Base-by-base conservation (phyloP, 1,139 yeast genomes). In the Candida sojae region DNA sequence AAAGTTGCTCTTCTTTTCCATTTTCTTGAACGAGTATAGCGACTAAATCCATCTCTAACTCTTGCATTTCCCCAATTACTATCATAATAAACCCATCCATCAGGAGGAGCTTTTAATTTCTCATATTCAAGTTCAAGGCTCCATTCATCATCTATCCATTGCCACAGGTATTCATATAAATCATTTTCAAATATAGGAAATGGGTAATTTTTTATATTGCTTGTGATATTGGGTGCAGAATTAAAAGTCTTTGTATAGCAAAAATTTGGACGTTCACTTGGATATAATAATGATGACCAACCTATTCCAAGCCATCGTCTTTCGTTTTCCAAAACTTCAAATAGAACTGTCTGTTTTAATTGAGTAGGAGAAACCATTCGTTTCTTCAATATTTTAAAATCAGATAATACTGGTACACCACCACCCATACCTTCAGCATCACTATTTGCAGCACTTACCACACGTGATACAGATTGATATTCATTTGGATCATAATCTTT, bases 281-380 rank as follows among this genome's bases (percentile, higher is more conserved):
- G 86, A 12, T 82, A 58, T 38, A 81, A 58, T 34, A 69, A 66
- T 44, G 73, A 71, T 37, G 78, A 66, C 87, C 87, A 83, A 5
- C 87, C 88, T 21, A 82, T 51, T 0, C 84, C 86, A 4, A 82
- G 45, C 86, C 87, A 82, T 46, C 86, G 67, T 56, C 88, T 68
- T 58, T 83, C 83, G 55, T 83, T 79, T 54, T 83, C 86, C 40
- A 79, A 59, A 1, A 82, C 63, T 47, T 75, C 79, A 55, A 83
- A 82, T 44, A 73, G 64, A 1, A 82, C 73, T 1, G 73, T 66
- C 54, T 80, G 81, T 39, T 71, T 73, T 39, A 76, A 64, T 45
- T 70, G 75, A 4, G 75, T 70, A 1, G 79, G 70, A 0, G 80
- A 72, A 5, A 71, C 64, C 12, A 71, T 64, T 5, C 67, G 60